Evolutionary conservation across 345 rosid genomes (phyloP).

Genomic region (Euclidium syriacum): DNA sequence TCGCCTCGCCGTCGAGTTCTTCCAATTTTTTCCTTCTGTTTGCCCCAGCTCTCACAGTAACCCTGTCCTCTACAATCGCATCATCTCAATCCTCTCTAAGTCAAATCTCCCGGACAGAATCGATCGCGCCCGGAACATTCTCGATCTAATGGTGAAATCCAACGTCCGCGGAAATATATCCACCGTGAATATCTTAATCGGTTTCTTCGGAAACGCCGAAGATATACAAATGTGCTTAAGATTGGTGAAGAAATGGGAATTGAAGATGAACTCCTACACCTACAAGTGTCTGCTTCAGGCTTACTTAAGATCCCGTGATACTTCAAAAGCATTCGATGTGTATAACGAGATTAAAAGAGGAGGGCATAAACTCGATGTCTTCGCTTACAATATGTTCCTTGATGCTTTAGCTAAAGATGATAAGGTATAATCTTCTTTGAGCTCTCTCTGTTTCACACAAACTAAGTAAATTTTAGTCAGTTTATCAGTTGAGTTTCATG

Average conservation of each 20-base stretch:
- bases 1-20: conserved; percentile 58
- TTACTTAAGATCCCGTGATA: conserved; percentile 58
- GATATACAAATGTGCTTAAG: conserved; percentile 53
- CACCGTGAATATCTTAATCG: conserved; percentile 67
- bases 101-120: conserved; percentile 45
- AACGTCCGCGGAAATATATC: conserved; percentile 60
- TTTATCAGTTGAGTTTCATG: conserved; percentile 26
- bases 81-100: conserved; percentile 67
- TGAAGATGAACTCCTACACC: conserved; percentile 70
- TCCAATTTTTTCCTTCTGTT: conserved; percentile 51
- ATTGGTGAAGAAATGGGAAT: conserved; percentile 64
- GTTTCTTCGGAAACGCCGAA: conserved; percentile 49
- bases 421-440: conserved; percentile 45
- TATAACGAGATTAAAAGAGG: conserved; percentile 66
- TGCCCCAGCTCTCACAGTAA: conserved; percentile 52
- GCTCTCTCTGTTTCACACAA: background rate
- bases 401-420: conserved; percentile 76
- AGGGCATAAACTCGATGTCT: conserved; percentile 65
- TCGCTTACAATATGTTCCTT: conserved; percentile 84
- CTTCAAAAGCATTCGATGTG: conserved; percentile 46
- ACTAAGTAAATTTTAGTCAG: background rate
- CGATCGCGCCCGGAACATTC: conserved; percentile 42
- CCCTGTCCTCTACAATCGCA: conserved; percentile 59
- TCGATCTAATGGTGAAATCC: conserved; percentile 56
- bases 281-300: conserved; percentile 86